phyloP scores from a whole-genome alignment of 192 early-diverging fungal genomes.

The Dissophora ornata region DNA sequence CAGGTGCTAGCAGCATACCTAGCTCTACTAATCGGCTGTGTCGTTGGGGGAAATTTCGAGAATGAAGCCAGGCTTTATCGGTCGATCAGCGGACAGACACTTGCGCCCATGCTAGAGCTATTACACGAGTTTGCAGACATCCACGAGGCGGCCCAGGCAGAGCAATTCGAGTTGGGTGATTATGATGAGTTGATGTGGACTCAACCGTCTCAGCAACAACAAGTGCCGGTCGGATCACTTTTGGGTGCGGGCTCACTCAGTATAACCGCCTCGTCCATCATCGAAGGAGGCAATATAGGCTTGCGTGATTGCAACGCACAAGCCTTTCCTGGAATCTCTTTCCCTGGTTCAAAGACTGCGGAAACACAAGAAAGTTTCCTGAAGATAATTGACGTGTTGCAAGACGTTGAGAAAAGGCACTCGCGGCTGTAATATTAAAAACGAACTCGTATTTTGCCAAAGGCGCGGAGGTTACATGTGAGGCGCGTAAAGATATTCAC shows the following conservation, averaged over 20 bases:
- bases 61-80: slow-evolving; percentile 11
- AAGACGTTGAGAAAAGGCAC: slow-evolving; percentile 18
- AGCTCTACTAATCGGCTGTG: slow-evolving; percentile 30
- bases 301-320: neutral
- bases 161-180: neutral
- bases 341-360: neutral
- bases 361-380: slow-evolving; percentile 24
- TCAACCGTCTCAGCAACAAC: neutral
- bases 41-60: slow-evolving; percentile 16
- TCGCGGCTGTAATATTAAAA: too few species aligned
- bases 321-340: neutral
- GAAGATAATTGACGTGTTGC: slow-evolving; percentile 18
- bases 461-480: too few species aligned
- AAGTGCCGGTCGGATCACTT: neutral
- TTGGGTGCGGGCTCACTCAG: too few species aligned
- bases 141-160: slow-evolving; percentile 1
- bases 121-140: slow-evolving; percentile 15
- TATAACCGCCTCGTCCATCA: too few species aligned
- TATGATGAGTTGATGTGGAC: neutral
- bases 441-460: too few species aligned
- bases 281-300: neutral
- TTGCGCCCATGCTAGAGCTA: slow-evolving; percentile 41
- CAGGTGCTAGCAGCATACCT: slow-evolving; percentile 40
- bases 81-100: slow-evolving; percentile 10
- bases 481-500: too few species aligned